A percentile compares a stretch with the other conserved stretches of the same genome.
These are phyloP conservation scores for Hylodesmum podocarpum DNA, from an alignment of 306 rosid species.

Conservation along the genomic window DNA sequence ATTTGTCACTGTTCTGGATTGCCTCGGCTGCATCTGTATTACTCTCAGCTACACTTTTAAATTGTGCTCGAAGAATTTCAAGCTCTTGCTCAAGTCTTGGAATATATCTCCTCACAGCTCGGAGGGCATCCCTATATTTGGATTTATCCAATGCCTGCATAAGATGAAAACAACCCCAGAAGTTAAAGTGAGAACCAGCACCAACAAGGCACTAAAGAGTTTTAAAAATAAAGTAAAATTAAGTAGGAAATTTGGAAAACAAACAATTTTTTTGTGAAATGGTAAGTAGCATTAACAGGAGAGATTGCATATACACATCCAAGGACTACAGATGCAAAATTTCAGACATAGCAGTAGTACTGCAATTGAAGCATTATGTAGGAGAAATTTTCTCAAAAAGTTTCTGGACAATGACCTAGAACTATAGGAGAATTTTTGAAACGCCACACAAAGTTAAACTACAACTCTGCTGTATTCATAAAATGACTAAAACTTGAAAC, in stretches of 20 bases:
- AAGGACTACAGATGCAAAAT: neutral
- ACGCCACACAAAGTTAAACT: neutral
- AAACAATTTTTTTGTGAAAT: neutral
- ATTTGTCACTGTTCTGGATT: constrained; percentile 38
- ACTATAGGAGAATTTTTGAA: neutral
- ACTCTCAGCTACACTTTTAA: constrained; percentile 41
- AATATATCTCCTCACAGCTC: constrained; percentile 77
- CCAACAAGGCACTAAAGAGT: neutral
- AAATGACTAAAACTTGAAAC: constrained; percentile 1
- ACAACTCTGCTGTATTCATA: neutral
- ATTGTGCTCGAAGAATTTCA: constrained; percentile 70
- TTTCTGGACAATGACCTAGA: neutral
- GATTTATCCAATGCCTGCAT: constrained; percentile 95
- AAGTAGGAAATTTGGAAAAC: neutral
- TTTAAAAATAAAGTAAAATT: neutral
- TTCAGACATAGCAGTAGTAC: neutral
- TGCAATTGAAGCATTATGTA: neutral
- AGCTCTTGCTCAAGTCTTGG: constrained; percentile 86
- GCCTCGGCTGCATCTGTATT: constrained; percentile 39
- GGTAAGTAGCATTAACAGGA: constrained; percentile 13
- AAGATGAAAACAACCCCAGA: constrained; percentile 13
- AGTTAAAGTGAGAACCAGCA: constrained; percentile 13
- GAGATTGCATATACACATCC: constrained; percentile 8
- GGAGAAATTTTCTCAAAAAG: neutral
- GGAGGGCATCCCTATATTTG: constrained; percentile 79